These are phyloP conservation scores for Phanerodontia chrysosporium DNA, from an alignment of 768 basidiomycete genomes.

Conservation along the genomic window DNA sequence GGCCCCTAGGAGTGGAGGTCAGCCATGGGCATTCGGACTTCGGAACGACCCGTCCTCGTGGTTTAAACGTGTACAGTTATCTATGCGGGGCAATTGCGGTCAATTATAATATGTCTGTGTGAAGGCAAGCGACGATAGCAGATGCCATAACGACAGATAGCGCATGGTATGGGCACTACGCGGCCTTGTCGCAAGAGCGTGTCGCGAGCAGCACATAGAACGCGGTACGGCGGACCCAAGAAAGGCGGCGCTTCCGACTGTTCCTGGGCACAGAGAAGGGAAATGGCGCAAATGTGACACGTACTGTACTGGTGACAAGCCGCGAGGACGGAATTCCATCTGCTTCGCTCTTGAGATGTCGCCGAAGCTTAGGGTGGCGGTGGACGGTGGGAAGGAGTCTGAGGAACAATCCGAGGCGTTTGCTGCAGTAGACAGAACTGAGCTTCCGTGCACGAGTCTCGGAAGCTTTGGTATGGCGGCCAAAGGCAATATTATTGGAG, in stretches of 20 bases:
- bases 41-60: conserved; percentile 17
- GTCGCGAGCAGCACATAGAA: background rate
- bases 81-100: conserved; percentile 5
- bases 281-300: background rate
- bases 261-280: background rate
- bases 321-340: background rate
- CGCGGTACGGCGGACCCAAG: background rate
- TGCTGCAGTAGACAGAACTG: background rate
- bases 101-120: background rate
- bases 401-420: background rate
- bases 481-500: background rate
- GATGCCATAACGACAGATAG: background rate
- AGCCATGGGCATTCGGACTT: conserved; percentile 10
- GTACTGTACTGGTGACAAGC: background rate
- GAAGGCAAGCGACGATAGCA: background rate
- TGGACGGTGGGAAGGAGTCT: background rate
- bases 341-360: background rate
- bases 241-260: background rate
- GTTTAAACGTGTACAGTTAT: conserved; percentile 7
- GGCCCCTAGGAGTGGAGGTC: background rate
- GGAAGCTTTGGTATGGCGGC: background rate
- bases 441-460: background rate
- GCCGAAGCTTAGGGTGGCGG: background rate
- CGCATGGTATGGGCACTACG: background rate
- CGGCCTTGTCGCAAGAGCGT: background rate